Conservation (phyloP, 768 basidiomycete genomes). For the Tylopilus cervinicoccineus region DNA sequence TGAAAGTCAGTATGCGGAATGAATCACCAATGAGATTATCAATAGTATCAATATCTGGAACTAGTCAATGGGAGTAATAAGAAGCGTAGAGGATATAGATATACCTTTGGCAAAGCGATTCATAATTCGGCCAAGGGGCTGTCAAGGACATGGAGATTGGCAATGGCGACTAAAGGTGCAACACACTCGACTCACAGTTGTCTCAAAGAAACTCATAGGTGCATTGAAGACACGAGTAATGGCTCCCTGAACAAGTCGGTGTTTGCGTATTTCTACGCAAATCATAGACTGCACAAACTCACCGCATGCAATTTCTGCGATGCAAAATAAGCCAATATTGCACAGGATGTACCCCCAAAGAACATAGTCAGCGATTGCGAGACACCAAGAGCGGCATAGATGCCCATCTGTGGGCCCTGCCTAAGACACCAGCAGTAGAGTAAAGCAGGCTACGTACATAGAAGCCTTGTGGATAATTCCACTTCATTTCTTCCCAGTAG, state of each 20-base stretch:
- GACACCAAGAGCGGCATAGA: constrained; percentile 73
- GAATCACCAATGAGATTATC: constrained; percentile 76
- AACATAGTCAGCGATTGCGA: constrained; percentile 67
- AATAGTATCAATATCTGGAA: constrained; percentile 67
- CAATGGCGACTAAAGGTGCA: neutral
- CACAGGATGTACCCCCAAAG: constrained; percentile 60
- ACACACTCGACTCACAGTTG: constrained; percentile 45
- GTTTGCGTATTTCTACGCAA: neutral
- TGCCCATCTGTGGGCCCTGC: constrained; percentile 55
- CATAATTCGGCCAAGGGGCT: constrained; percentile 85
- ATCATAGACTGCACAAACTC: constrained; percentile 11
- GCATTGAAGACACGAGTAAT: constrained; percentile 73
- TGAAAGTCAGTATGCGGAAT: constrained; percentile 66
- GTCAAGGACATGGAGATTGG: constrained; percentile 9
- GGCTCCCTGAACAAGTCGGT: constrained; percentile 41
- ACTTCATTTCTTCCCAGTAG: constrained; percentile 61
- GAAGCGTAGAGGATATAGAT: neutral
- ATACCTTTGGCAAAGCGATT: constrained; percentile 83
- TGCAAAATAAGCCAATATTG: constrained; percentile 71
- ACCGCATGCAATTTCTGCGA: constrained; percentile 66
- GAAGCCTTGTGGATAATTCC: constrained; percentile 56
- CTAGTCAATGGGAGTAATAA: neutral
- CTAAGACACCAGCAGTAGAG: constrained; percentile 28
- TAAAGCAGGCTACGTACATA: constrained; percentile 47
- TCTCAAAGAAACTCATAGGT: constrained; percentile 90